phyloP scores from a whole-genome alignment of 805 yeast genomes.

The Metschnikowia baotianmanensis region DNA sequence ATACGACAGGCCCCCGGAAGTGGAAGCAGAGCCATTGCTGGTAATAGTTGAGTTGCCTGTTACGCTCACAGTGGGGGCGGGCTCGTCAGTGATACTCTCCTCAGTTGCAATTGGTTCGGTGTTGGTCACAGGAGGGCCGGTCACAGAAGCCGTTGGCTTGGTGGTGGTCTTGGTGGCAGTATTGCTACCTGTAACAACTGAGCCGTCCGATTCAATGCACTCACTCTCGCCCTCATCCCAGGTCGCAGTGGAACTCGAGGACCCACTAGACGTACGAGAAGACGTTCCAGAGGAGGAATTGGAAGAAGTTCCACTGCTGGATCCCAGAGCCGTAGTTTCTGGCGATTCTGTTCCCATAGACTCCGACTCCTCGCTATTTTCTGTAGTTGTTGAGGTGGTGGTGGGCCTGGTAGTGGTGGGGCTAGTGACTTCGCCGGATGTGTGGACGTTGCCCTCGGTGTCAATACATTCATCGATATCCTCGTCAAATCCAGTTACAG shows the following conservation, averaged over 20 bases:
- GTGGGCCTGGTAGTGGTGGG: conserved; percentile 4
- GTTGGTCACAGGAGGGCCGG: background rate
- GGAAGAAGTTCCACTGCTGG: too few species aligned
- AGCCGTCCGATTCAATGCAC: background rate
- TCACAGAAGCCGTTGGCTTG: conserved; percentile 11
- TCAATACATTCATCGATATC: background rate
- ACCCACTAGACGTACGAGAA: too few species aligned
- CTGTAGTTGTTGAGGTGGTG: conserved; percentile 38
- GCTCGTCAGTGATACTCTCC: too few species aligned
- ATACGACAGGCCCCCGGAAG: conserved; percentile 31
- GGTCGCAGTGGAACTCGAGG: too few species aligned
- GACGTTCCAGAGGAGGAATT: too few species aligned
- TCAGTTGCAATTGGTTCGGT: too few species aligned
- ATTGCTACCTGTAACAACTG: background rate
- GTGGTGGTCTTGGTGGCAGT: background rate
- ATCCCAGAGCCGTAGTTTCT: too few species aligned
- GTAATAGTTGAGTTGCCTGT: too few species aligned
- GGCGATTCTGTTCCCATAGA: too few species aligned
- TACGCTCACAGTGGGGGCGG: too few species aligned
- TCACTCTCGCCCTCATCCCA: conserved; percentile 1
- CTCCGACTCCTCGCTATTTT: too few species aligned
- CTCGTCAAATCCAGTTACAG: background rate
- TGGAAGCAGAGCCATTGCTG: conserved; percentile 10
- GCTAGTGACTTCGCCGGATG: too few species aligned
- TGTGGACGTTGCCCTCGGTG: background rate